These are phyloP conservation scores for Selenicereus undatus DNA, from an alignment of 148 eudicot species.

Conservation along the genomic window DNA sequence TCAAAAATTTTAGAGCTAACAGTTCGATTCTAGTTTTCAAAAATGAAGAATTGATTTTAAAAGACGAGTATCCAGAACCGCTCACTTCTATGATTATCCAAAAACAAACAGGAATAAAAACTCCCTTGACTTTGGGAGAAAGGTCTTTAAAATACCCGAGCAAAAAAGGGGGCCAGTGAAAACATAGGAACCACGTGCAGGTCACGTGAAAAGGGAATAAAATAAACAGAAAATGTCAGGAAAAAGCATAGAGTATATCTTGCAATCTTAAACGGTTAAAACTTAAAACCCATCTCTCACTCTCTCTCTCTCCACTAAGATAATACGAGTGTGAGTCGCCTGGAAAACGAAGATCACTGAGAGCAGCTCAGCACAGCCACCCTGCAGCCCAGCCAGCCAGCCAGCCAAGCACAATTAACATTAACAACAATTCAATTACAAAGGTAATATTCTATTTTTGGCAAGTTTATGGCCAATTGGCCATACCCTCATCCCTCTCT, in stretches of 20 bases:
- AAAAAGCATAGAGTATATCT: background rate
- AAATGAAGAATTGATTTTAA: no score
- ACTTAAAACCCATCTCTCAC: background rate
- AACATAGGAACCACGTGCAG: background rate
- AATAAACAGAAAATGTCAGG: constrained; percentile 3
- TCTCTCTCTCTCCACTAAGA: no score
- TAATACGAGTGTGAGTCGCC: background rate
- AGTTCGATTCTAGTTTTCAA: no score
- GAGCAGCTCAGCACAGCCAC: background rate
- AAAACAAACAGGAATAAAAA: background rate
- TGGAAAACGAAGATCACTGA: background rate
- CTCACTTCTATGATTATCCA: background rate
- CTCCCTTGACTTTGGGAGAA: no score
- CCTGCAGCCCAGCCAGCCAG: background rate
- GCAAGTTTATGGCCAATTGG: constrained; percentile 19
- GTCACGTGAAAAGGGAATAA: constrained; percentile 1
- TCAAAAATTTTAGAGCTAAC: no score
- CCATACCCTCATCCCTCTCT: background rate
- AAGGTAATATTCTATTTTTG: constrained; percentile 23
- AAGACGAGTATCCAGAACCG: no score
- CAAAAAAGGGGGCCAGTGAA: no score
- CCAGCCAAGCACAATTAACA: constrained; percentile 6
- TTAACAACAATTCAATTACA: background rate
- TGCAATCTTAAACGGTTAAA: background rate
- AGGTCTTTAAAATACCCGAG: no score